These are phyloP conservation scores for Vanderwaltozyma polyspora DNA, from an alignment of 805 yeast genomes.

Conservation along the genomic window DNA sequence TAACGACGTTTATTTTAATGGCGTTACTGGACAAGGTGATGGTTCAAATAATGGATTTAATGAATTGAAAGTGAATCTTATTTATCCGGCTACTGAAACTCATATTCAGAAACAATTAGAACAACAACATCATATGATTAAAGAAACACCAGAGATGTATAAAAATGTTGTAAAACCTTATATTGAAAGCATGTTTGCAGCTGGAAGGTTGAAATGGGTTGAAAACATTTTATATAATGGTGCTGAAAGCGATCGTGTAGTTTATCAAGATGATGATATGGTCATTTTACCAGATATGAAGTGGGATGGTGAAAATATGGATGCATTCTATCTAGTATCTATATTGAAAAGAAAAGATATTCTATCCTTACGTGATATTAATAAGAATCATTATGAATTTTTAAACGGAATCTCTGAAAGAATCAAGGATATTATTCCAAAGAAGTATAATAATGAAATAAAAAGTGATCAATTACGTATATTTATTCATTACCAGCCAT, in stretches of 20 bases:
- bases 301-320: conserved; percentile 75
- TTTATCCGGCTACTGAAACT: conserved; percentile 80
- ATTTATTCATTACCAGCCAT: conserved; percentile 90
- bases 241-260: conserved; percentile 71
- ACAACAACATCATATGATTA: conserved; percentile 49
- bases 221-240: conserved; percentile 71
- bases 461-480: conserved; percentile 51
- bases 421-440: conserved; percentile 38
- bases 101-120: conserved; percentile 70
- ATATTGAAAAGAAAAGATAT: conserved; percentile 63
- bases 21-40: background rate
- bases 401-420: conserved; percentile 35
- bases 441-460: conserved; percentile 33
- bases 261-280: conserved; percentile 53
- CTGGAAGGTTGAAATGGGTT: conserved; percentile 84
- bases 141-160: conserved; percentile 78
- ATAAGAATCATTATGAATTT: conserved; percentile 44
- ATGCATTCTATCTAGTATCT: conserved; percentile 64
- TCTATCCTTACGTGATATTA: conserved; percentile 66
- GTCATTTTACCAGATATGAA: conserved; percentile 90
- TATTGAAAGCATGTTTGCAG: conserved; percentile 56
- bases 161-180: conserved; percentile 54
- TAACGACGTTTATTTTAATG: conserved; percentile 3
- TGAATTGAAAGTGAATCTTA: conserved; percentile 48
- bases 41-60: background rate